Evolutionary conservation across 495 filamentous ascomycete genomes (phyloP), one percentile per base, ranked within the genome.

Genomic region (Platismatia glauca): DNA sequence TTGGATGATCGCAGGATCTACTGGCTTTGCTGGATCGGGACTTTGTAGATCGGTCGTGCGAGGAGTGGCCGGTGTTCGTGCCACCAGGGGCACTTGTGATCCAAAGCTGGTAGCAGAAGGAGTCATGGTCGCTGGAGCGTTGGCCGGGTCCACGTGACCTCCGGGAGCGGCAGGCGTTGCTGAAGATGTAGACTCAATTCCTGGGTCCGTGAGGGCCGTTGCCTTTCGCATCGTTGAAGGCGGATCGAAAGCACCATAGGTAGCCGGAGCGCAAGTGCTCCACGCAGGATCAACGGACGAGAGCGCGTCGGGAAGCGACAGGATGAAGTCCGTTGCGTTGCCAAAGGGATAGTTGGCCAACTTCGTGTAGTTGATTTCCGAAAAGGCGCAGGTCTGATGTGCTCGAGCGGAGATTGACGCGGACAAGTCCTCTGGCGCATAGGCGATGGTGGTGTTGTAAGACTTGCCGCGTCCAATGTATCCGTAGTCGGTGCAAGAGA

Each of bases 231-330:
- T 16, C 1, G 37, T 20, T 41, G 15, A 29, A 12, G 57, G 57
- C 15, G 57, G 57, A 31, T 58, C 57, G 22, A 58, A 43, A 16
- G 57, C 24, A 31, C 57, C 37, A 41, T 43, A 58, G 9, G 20
- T 43, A 58, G 18, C 15, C 18, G 57, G 37, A 41, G 22, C 7
- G 37, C 37, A 58, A 31, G 37, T 35, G 11, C 41, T 43, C 37
- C 37, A 58, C 16, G 22, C 37, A 7, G 57, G 24, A n/a, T 58
- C 24, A 6, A 22, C 22, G 12, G 31, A 33, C 11, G 37, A 43
- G 20, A 58, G 31, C 1, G 31, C 57, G 6, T 15, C n/a, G 4
- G 57, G 57, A 41, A 58, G 57, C 57, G 57, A 58, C 4, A 58
- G 41, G 27, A 58, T 43, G 9, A 29, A 43, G 22, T 38, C 24